Percentiles rank a stretch among this genome's conserved stretches.
phyloP scores from a whole-genome alignment of 106 monocot genomes.

The Apostasia shenzhenica region DNA sequence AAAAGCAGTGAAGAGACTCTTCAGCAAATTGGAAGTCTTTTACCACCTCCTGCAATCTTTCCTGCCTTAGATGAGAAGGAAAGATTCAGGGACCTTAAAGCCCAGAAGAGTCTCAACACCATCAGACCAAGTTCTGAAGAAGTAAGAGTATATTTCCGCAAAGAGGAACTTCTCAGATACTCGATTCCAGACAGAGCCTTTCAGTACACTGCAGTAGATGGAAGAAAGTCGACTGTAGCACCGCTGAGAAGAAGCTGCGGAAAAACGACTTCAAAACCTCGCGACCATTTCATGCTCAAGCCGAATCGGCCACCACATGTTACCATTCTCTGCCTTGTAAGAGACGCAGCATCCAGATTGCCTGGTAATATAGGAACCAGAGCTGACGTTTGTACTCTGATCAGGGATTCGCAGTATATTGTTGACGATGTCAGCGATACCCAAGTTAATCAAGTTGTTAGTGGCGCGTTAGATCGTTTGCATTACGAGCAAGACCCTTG shows the following conservation, averaged over 20 bases:
- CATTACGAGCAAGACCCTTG: slow-evolving; percentile 97
- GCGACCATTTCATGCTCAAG: slow-evolving; percentile 95
- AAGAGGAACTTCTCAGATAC: slow-evolving; percentile 78
- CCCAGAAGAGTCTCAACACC: slow-evolving; percentile 87
- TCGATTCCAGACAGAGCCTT: slow-evolving; percentile 90
- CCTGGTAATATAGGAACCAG: slow-evolving; percentile 94
- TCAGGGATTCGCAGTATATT: slow-evolving; percentile 89
- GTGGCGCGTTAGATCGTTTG: slow-evolving; percentile 92
- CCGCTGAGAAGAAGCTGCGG: slow-evolving; percentile 84
- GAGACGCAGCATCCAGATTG: slow-evolving; percentile 88
- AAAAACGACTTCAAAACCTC: slow-evolving; percentile 92
- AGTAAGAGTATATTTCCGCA: slow-evolving; percentile 65
- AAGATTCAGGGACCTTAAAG: slow-evolving; percentile 80
- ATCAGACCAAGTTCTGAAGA: slow-evolving; percentile 79
- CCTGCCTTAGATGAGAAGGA: slow-evolving; percentile 71
- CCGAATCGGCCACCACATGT: slow-evolving; percentile 88
- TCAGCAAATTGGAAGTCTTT: slow-evolving; percentile 86
- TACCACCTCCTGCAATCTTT: slow-evolving; percentile 52
- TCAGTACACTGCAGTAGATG: slow-evolving; percentile 81
- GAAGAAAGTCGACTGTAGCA: slow-evolving; percentile 85
- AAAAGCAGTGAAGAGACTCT: slow-evolving; percentile 88
- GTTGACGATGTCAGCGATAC: slow-evolving; percentile 70
- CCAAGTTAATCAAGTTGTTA: slow-evolving; percentile 85
- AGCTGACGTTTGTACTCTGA: slow-evolving; percentile 86
- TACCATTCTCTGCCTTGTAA: slow-evolving; percentile 85